Evolutionary conservation across 148 eudicot genomes (phyloP).

Genomic region (Camellia japonica): DNA sequence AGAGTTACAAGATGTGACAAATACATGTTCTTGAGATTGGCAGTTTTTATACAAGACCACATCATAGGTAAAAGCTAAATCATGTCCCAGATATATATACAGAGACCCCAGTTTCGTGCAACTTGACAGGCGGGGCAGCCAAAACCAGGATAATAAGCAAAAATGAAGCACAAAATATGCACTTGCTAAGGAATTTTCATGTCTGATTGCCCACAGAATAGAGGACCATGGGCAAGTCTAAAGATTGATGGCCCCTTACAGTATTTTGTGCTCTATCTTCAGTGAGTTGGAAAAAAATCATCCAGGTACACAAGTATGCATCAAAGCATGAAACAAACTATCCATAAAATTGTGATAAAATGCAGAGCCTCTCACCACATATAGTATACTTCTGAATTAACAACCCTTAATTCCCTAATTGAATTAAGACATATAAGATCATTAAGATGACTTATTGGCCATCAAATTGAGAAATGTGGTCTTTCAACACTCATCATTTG

Average conservation of each 20-base stretch:
- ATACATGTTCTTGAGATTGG: background rate
- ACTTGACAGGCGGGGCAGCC: background rate
- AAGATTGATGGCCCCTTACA: background rate
- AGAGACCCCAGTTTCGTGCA: background rate
- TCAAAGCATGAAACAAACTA: background rate
- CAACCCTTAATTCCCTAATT: too few relatives aligned
- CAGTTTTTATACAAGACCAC: background rate
- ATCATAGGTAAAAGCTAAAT: too few relatives aligned
- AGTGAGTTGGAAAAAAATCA: background rate
- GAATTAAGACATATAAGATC: too few relatives aligned
- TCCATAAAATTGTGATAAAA: background rate
- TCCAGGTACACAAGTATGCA: background rate
- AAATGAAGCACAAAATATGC: too few relatives aligned
- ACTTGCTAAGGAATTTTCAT: background rate
- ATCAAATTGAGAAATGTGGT: too few relatives aligned
- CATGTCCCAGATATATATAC: background rate
- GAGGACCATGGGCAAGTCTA: background rate
- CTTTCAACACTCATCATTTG: too few relatives aligned
- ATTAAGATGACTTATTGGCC: too few relatives aligned
- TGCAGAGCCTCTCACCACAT: background rate
- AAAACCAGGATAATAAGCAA: background rate
- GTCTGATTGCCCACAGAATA: background rate
- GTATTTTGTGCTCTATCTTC: background rate
- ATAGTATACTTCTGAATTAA: too few relatives aligned
- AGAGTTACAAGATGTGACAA: background rate